These are phyloP conservation scores for Wallacemonas rigidus DNA, from an alignment of 208 protist species.

Conservation along the genomic window DNA sequence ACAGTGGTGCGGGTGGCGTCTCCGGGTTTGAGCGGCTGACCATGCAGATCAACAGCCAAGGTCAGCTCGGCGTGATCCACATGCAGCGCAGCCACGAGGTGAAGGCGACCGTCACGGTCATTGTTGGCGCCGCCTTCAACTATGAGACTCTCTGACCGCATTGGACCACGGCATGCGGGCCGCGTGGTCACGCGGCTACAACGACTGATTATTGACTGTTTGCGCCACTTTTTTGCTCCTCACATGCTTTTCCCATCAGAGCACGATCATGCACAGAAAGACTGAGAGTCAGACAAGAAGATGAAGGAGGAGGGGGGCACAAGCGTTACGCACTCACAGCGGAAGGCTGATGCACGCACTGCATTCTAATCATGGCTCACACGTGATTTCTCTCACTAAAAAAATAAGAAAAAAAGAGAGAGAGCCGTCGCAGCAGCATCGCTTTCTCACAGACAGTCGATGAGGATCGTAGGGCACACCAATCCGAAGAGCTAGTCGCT, in stretches of 20 bases:
- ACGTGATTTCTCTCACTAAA: not conserved
- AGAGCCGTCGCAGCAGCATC: too few species aligned
- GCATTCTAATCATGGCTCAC: too few species aligned
- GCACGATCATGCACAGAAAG: too few species aligned
- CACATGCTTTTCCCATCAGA: too few species aligned
- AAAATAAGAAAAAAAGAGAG: not conserved
- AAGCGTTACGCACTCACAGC: too few species aligned
- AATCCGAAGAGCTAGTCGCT: too few species aligned
- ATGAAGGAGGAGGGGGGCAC: too few species aligned
- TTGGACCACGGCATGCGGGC: too few species aligned
- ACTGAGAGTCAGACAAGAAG: too few species aligned
- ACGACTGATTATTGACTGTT: not conserved
- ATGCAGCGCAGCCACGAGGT: slow-evolving; percentile 58
- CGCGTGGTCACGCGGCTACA: not conserved
- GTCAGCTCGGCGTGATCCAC: slow-evolving; percentile 79
- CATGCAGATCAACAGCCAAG: slow-evolving; percentile 69
- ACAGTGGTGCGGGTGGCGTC: not conserved
- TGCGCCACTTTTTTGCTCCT: not conserved
- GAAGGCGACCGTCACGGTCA: slow-evolving; percentile 69
- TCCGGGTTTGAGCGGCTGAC: slow-evolving; percentile 70
- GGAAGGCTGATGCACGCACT: too few species aligned
- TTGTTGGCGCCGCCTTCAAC: slow-evolving; percentile 55
- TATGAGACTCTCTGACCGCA: slow-evolving; percentile 18
- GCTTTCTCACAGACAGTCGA: too few species aligned
- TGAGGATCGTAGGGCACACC: not conserved